Conservation (phyloP, 768 basidiomycete species). For the Chalciporus piperatus region DNA sequence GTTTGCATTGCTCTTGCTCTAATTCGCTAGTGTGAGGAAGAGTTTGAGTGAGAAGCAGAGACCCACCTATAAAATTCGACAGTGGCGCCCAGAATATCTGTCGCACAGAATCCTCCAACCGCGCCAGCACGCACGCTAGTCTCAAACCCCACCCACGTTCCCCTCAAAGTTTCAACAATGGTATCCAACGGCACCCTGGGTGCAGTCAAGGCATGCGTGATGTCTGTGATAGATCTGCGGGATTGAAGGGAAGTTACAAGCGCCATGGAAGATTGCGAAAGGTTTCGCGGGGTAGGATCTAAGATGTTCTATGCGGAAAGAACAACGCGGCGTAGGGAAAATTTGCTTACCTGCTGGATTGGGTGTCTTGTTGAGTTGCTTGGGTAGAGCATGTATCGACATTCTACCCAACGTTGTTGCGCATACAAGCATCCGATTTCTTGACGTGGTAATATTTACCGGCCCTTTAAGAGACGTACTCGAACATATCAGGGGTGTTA, state of each 20-base stretch:
- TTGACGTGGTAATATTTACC: constrained; percentile 52
- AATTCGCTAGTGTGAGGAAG: constrained; percentile 5
- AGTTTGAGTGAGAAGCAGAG: neutral
- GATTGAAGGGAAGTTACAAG: constrained; percentile 46
- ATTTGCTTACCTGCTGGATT: constrained; percentile 17
- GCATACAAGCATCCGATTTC: constrained; percentile 56
- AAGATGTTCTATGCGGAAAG: constrained; percentile 21
- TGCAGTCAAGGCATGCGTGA: constrained; percentile 53
- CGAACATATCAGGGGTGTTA: neutral
- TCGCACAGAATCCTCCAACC: constrained; percentile 37
- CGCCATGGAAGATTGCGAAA: constrained; percentile 19
- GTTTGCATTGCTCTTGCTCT: constrained; percentile 34
- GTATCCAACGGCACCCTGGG: constrained; percentile 40
- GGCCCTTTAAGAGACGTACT: constrained; percentile 46
- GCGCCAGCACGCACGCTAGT: constrained; percentile 37
- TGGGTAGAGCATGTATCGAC: constrained; percentile 46
- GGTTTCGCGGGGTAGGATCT: constrained; percentile 27
- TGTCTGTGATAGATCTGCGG: constrained; percentile 53
- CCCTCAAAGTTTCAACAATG: constrained; percentile 46
- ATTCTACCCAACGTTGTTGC: constrained; percentile 45
- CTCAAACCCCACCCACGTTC: constrained; percentile 47
- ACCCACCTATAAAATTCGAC: constrained; percentile 37
- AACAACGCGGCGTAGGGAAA: neutral
- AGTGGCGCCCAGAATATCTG: constrained; percentile 51
- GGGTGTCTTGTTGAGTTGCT: constrained; percentile 15